Evolutionary conservation across 192 early-diverging fungal genomes (phyloP).

Genomic region (Linderina pennispora): DNA sequence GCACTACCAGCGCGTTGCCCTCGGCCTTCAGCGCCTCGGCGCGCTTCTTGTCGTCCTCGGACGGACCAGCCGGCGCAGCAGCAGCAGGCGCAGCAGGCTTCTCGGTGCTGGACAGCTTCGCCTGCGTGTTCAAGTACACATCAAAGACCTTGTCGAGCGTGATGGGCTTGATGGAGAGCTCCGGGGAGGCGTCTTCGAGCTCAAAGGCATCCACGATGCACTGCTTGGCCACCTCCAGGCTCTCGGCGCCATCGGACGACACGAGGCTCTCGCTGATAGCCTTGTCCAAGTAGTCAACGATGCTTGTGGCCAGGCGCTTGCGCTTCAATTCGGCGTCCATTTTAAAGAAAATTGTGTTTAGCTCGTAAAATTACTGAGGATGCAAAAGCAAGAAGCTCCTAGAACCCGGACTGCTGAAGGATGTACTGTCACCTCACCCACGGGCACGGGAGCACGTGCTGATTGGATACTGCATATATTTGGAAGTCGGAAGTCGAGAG

Average conservation of each 20-base stretch:
- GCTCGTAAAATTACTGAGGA: not conserved
- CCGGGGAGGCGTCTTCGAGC: constrained; percentile 55
- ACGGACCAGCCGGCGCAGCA: constrained; percentile 5
- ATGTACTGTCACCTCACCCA: no score
- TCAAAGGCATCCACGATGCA: constrained; percentile 95
- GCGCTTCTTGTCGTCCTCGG: constrained; percentile 64
- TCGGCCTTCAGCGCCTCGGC: constrained; percentile 86
- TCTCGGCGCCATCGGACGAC: constrained; percentile 38
- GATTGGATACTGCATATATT: no score
- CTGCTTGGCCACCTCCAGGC: constrained; percentile 76
- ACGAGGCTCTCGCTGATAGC: constrained; percentile 30
- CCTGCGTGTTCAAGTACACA: constrained; percentile 80
- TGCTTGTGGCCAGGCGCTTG: constrained; percentile 35
- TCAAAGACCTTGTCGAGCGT: constrained; percentile 84
- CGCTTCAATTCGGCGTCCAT: constrained; percentile 8
- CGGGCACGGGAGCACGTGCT: no score
- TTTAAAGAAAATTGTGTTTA: constrained; percentile 1
- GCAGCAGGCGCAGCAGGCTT: constrained; percentile 1
- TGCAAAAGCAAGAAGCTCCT: not conserved
- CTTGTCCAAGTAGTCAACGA: constrained; percentile 46
- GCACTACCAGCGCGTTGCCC: constrained; percentile 79
- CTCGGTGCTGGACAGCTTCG: constrained; percentile 42
- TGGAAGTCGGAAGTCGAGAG: no score
- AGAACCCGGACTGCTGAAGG: no score
- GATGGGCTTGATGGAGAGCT: constrained; percentile 82